A percentile compares a stretch with the other conserved stretches of the same genome.
Conservation (phyloP, 371 early-diverging fungal genomes). For the Syncephalis plumigaleata region DNA sequence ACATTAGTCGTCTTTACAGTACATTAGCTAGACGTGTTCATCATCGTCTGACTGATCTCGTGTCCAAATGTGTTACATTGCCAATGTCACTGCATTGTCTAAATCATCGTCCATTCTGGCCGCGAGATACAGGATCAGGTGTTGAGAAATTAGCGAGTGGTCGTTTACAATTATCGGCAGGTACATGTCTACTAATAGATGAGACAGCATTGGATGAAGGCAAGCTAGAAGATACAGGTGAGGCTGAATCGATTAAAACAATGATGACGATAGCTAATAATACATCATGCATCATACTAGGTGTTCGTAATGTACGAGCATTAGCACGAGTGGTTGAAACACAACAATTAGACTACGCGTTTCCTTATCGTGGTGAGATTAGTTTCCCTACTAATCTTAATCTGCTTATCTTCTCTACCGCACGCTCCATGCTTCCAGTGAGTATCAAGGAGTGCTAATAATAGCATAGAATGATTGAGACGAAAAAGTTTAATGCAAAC, state of each 20-base stretch:
- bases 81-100: constrained; percentile 27
- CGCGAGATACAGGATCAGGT: constrained; percentile 17
- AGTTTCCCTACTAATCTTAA: constrained; percentile 39
- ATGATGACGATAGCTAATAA: neutral
- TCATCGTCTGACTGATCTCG: constrained; percentile 8
- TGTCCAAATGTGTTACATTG: constrained; percentile 21
- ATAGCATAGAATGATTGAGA: neutral
- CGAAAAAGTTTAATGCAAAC: neutral
- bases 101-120: constrained; percentile 25
- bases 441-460: too few relatives aligned
- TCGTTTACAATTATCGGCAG: constrained; percentile 30
- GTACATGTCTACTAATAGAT: constrained; percentile 32
- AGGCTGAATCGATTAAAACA: neutral
- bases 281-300: constrained; percentile 8
- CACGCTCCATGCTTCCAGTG: constrained; percentile 38
- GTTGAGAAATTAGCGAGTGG: constrained; percentile 30
- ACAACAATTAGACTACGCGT: constrained; percentile 33
- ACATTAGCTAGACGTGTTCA: too few relatives aligned
- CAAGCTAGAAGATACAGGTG: constrained; percentile 29
- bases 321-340: constrained; percentile 25
- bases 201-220: constrained; percentile 45
- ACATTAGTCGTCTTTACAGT: too few relatives aligned
- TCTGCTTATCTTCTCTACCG: constrained; percentile 25
- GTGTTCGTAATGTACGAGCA: constrained; percentile 37
- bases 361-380: constrained; percentile 31